Conservation (phyloP, 805 yeast genomes). For the Hagleromyces aurorensis region DNA sequence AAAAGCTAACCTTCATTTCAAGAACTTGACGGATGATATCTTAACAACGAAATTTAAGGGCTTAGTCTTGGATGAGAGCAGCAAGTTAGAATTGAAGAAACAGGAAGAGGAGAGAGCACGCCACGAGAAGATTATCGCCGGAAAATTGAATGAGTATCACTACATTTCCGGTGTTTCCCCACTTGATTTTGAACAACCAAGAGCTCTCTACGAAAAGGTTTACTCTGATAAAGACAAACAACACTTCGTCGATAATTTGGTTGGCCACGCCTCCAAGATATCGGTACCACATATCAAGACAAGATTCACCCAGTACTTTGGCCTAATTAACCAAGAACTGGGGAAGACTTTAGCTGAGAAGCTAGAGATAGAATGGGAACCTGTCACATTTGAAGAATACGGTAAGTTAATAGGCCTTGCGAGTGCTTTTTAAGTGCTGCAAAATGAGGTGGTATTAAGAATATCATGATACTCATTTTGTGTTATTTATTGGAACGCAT, state of each 20-base stretch:
- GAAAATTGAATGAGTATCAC: constrained; percentile 30
- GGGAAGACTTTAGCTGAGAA: constrained; percentile 37
- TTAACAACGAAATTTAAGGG: constrained; percentile 29
- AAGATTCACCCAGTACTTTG: constrained; percentile 36
- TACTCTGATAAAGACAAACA: constrained; percentile 29
- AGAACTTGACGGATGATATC: constrained; percentile 9
- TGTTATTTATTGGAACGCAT: no score
- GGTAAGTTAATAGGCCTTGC: constrained; percentile 23
- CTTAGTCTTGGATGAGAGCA: constrained; percentile 25
- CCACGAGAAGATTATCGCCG: constrained; percentile 35
- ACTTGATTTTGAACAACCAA: constrained; percentile 41
- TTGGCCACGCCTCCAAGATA: constrained; percentile 34
- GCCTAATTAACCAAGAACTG: constrained; percentile 35
- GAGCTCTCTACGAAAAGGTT: constrained; percentile 36
- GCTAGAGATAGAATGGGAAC: constrained; percentile 33
- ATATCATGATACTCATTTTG: no score
- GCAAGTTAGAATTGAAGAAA: constrained; percentile 21
- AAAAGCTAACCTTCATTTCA: constrained; percentile 19
- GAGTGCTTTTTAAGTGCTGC: constrained; percentile 6
- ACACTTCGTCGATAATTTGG: constrained; percentile 33
- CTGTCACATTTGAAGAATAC: constrained; percentile 32
- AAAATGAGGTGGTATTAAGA: no score
- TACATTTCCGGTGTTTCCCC: constrained; percentile 37
- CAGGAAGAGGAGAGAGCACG: constrained; percentile 26
- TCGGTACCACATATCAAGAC: constrained; percentile 28